A percentile compares a stretch with the other conserved stretches of the same genome.
Conservation (phyloP, 73 alveolate genomes). For the Stentor coeruleus region DNA sequence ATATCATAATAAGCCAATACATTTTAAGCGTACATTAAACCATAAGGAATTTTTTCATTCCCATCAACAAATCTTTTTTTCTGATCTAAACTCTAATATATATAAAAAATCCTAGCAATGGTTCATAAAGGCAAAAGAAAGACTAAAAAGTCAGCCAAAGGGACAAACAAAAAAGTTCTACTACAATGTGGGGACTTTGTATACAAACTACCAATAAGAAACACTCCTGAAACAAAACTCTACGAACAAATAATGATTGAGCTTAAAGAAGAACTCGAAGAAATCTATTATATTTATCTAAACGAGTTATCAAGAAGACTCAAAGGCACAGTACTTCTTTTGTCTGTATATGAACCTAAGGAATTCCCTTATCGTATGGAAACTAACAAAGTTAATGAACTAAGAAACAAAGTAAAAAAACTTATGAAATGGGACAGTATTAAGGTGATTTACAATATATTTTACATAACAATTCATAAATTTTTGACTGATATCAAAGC, state of each 20-base stretch:
- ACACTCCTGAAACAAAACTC: not conserved
- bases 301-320: not conserved
- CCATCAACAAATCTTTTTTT: too few species aligned
- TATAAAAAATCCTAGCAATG: too few species aligned
- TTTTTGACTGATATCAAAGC: conserved; percentile 3
- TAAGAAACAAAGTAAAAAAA: not conserved
- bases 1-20: too few species aligned
- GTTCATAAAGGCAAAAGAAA: not conserved
- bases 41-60: too few species aligned
- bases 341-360: too few species aligned
- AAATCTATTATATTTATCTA: too few species aligned
- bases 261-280: conserved; percentile 1
- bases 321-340: not conserved
- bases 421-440: not conserved
- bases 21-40: too few species aligned
- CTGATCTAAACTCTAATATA: too few species aligned
- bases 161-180: not conserved
- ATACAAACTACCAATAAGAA: not conserved
- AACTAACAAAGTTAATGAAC: not conserved
- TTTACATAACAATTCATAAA: not conserved
- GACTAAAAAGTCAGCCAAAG: not conserved
- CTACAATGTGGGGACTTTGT: not conserved
- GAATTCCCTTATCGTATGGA: not conserved
- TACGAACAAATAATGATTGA: not conserved
- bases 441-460: not conserved